Conservation (phyloP, 768 basidiomycete species). For the Calocybe gangraenosa region DNA sequence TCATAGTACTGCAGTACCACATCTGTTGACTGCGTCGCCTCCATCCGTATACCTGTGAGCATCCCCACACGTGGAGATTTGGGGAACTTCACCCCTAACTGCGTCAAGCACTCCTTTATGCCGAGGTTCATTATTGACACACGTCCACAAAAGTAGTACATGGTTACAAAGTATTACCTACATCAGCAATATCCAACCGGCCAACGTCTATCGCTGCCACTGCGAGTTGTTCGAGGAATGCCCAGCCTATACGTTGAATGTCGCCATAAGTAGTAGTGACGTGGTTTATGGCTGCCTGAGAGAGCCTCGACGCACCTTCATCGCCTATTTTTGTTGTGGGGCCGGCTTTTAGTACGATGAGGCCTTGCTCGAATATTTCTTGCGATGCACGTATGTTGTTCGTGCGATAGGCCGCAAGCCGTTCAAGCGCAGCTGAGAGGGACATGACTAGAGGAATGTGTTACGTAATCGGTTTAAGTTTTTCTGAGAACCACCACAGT, state of each 20-base stretch:
- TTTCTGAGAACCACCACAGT: too few species aligned
- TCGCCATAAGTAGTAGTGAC: constrained; percentile 2
- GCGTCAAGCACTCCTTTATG: constrained; percentile 56
- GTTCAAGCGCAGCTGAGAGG: constrained; percentile 42
- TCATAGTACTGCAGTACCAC: constrained; percentile 63
- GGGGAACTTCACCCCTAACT: constrained; percentile 57
- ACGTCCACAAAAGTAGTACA: constrained; percentile 8
- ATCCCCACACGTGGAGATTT: constrained; percentile 76
- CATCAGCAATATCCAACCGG: constrained; percentile 68
- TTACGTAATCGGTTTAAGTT: constrained; percentile 9
- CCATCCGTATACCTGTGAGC: constrained; percentile 75
- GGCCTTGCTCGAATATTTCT: constrained; percentile 54
- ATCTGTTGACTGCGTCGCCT: constrained; percentile 56
- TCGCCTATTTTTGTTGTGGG: constrained; percentile 43
- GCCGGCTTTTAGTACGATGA: constrained; percentile 45
- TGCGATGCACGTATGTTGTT: constrained; percentile 53
- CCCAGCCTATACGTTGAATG: constrained; percentile 64
- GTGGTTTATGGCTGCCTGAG: constrained; percentile 1
- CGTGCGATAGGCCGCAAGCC: constrained; percentile 49
- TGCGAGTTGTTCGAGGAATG: constrained; percentile 74
- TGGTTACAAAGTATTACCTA: constrained; percentile 29
- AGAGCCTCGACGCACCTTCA: constrained; percentile 39
- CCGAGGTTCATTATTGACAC: constrained; percentile 21
- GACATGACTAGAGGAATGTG: constrained; percentile 32
- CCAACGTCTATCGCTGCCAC: constrained; percentile 77